These are phyloP conservation scores for Endothia cerciana DNA, from an alignment of 2,329 filamentous ascomycete species.

Conservation along the genomic window DNA sequence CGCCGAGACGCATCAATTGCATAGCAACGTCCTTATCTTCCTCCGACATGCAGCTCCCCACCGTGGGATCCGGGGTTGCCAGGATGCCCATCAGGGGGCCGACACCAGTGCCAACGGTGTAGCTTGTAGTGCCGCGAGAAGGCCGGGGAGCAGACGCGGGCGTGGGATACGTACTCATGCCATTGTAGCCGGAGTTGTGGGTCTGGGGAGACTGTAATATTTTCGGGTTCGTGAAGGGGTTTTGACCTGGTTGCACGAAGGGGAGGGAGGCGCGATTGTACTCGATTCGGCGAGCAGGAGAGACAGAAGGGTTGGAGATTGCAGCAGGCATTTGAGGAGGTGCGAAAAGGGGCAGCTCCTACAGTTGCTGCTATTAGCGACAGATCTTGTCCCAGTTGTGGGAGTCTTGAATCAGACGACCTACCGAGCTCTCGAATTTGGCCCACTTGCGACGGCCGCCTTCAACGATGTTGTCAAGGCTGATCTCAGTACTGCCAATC, in stretches of 20 bases:
- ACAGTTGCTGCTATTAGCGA: constrained; percentile 30
- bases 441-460: constrained; percentile 93
- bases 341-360: constrained; percentile 96
- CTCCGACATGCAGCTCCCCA: constrained; percentile 95
- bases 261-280: constrained; percentile 73
- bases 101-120: constrained; percentile 48
- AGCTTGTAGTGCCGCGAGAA: constrained; percentile 65
- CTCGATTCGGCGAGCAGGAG: constrained; percentile 81
- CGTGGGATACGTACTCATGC: constrained; percentile 64
- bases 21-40: constrained; percentile 92
- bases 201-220: constrained; percentile 84
- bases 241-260: constrained; percentile 75
- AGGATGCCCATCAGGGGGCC: constrained; percentile 61
- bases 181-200: constrained; percentile 60
- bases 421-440: constrained; percentile 96
- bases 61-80: constrained; percentile 94
- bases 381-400: background rate
- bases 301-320: constrained; percentile 96
- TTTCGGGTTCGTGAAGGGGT: constrained; percentile 77
- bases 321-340: constrained; percentile 91
- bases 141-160: constrained; percentile 66
- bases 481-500: constrained; percentile 92
- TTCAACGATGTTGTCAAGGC: constrained; percentile 96
- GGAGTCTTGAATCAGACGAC: constrained; percentile 42
- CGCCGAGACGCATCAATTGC: constrained; percentile 93